Evolutionary conservation across 129 eudicot genomes (phyloP).

Genomic region (Helianthus annuus): HanXRQr2.0-SUNRISE NC_035441.2:181125147-181125646

Average conservation of each 20-base stretch:
- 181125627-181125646: neutral
- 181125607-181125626: conserved; percentile 5
- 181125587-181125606: neutral
- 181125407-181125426: conserved; percentile 49
- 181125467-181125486: conserved; percentile 77
- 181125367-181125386: neutral
- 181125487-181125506: conserved; percentile 82
- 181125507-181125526: conserved; percentile 64
- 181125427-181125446: conserved; percentile 42
- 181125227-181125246: conserved; percentile 28
- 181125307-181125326: conserved; percentile 30
- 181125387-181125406: neutral
- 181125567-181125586: neutral
- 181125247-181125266: conserved; percentile 27
- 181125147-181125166: conserved; percentile 7
- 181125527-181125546: conserved; percentile 38
- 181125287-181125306: conserved; percentile 23
- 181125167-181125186: conserved; percentile 24
- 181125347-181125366: conserved; percentile 28
- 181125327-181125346: conserved; percentile 26
- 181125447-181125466: conserved; percentile 30
- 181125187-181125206: conserved; percentile 14
- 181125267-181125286: conserved; percentile 10
- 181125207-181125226: conserved; percentile 23
- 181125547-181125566: neutral